phyloP scores from a whole-genome alignment of 2,329 filamentous ascomycete species.

The Penicillium italicum region DNA sequence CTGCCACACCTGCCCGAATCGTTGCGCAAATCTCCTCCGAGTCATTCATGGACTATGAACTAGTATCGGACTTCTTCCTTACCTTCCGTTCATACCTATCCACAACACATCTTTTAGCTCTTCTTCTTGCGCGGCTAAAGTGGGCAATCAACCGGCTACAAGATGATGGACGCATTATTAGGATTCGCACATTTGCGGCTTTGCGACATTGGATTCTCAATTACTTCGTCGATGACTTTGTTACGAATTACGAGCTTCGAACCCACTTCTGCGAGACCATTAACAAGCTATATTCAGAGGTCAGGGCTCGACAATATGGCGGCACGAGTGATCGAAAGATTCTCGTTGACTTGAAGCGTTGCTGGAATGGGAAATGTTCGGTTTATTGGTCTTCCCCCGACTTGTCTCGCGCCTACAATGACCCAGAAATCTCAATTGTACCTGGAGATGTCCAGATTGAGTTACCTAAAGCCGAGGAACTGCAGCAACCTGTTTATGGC shows the following conservation, averaged over 20 bases:
- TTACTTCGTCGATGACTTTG: conserved; percentile 94
- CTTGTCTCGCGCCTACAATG: conserved; percentile 56
- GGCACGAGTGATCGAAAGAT: conserved; percentile 74
- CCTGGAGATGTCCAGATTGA: conserved; percentile 69
- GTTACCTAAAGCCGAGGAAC: conserved; percentile 41
- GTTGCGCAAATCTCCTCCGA: conserved; percentile 96
- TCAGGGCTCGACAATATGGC: conserved; percentile 51
- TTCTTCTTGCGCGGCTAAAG: conserved; percentile 76
- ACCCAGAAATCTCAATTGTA: conserved; percentile 63
- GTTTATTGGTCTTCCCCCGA: conserved; percentile 81
- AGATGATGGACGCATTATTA: conserved; percentile 87
- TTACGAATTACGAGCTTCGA: conserved; percentile 69
- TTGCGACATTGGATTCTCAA: conserved; percentile 96
- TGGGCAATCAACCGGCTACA: conserved; percentile 81
- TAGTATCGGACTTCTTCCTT: conserved; percentile 96
- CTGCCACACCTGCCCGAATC: conserved; percentile 83
- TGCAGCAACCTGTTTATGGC: conserved; percentile 10
- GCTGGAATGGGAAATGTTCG: conserved; percentile 87
- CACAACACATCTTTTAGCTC: conserved; percentile 69
- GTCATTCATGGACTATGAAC: conserved; percentile 91
- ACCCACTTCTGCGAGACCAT: conserved; percentile 75
- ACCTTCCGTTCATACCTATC: conserved; percentile 88
- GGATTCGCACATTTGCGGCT: conserved; percentile 91
- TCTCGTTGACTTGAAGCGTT: conserved; percentile 89
- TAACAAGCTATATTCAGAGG: conserved; percentile 58